Percentiles rank a stretch among this genome's conserved stretches.
phyloP scores from a whole-genome alignment of 75 land plant genomes.

The Selaginella moellendorffii region DNA sequence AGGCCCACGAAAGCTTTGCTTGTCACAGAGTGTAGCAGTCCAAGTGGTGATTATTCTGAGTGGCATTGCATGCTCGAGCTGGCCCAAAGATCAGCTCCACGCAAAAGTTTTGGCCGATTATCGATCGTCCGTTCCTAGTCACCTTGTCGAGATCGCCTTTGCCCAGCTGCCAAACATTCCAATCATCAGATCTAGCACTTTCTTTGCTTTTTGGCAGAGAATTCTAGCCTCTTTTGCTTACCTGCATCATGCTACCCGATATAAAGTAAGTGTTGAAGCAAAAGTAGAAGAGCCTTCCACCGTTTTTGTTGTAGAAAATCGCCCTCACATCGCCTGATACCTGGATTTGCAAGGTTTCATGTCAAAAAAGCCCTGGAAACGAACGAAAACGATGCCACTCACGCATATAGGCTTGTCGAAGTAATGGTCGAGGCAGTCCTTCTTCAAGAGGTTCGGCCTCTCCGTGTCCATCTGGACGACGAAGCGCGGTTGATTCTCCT shows the following conservation, averaged over 20 bases:
- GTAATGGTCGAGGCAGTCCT: conserved; percentile 38
- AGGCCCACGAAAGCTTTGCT: too few relatives aligned
- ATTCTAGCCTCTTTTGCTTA: too few relatives aligned
- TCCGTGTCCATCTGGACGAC: conserved; percentile 67
- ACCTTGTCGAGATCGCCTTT: conserved; percentile 47
- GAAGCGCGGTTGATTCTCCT: conserved; percentile 24
- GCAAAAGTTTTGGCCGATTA: conserved; percentile 46
- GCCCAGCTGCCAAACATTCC: conserved; percentile 32
- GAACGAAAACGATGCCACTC: conserved; percentile 9
- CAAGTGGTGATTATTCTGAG: too few relatives aligned
- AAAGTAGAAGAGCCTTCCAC: conserved; percentile 50
- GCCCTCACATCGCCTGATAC: conserved; percentile 59
- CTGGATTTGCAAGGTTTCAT: too few relatives aligned
- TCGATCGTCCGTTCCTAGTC: conserved; percentile 35
- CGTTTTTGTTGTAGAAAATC: conserved; percentile 48
- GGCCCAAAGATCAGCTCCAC: conserved; percentile 61
- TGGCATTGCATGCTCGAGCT: conserved; percentile 7
- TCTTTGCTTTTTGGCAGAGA: too few relatives aligned
- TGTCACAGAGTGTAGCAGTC: too few relatives aligned
- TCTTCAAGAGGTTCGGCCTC: conserved; percentile 26
- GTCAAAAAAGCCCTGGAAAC: too few relatives aligned
- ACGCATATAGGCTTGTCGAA: conserved; percentile 51
- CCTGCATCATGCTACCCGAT: conserved; percentile 48
- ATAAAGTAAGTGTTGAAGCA: conserved; percentile 65
- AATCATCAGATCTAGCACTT: too few relatives aligned